These are phyloP conservation scores for Cicer yamashitae DNA, from an alignment of 306 rosid genomes.

Conservation along the genomic window DNA sequence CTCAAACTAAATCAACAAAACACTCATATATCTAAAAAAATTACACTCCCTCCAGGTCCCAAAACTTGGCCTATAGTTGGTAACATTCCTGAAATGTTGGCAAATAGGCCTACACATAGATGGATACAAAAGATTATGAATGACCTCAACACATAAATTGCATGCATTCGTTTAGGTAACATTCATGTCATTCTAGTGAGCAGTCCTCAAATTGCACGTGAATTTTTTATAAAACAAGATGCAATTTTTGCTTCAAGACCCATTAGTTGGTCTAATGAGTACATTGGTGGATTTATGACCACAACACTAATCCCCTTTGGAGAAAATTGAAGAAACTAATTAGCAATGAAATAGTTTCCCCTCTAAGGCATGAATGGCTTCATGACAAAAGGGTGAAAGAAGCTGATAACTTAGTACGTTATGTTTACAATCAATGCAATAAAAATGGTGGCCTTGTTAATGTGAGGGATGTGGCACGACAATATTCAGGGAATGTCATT, in stretches of 20 bases:
- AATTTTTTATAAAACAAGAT: not conserved
- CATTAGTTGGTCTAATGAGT: not conserved
- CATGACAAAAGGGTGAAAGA: conserved; percentile 43
- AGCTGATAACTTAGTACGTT: conserved; percentile 39
- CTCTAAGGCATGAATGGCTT: conserved; percentile 25
- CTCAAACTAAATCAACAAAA: too few species aligned
- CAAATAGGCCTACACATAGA: not conserved
- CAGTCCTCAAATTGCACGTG: not conserved
- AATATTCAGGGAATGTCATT: conserved; percentile 32
- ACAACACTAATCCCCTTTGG: not conserved
- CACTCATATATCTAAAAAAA: not conserved
- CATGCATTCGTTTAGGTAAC: conserved; percentile 12
- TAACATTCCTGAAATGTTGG: conserved; percentile 1
- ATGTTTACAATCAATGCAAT: conserved; percentile 18
- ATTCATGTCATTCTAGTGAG: not conserved
- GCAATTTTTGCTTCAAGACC: conserved; percentile 14
- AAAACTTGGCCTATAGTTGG: conserved; percentile 23
- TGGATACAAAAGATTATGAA: conserved; percentile 27
- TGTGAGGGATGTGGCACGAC: not conserved
- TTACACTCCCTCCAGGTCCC: not conserved
- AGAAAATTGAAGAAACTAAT: conserved; percentile 43
- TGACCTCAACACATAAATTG: not conserved
- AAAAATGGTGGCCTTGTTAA: not conserved
- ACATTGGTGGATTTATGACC: conserved; percentile 28
- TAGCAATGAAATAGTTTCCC: conserved; percentile 25